Base-by-base conservation (phyloP, 1,139 yeast species). In the Debaryomycetaceae sp. region DNA sequence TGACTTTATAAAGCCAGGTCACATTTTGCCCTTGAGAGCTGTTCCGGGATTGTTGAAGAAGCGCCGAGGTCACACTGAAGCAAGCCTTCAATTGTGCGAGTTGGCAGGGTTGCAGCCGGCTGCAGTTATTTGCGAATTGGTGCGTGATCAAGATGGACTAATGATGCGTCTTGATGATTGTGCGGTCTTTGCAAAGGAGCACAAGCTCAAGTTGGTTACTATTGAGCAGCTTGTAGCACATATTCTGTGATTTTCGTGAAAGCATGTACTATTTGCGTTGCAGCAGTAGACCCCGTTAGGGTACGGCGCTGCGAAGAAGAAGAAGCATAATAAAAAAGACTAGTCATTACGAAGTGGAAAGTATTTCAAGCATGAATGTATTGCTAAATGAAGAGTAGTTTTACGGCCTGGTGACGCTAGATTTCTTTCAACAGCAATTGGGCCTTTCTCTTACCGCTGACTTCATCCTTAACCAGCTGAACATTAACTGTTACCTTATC, bases 21-120 rank as follows among this genome's bases (percentile, higher is more conserved):
- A 92, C 48, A 58, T 90, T 23, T 73, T 90, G 39, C 99, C 99
- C 3, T 65, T 92, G 46, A 69, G 97, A 44, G 97, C 97, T 3
- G 82, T 70, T 14, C 82, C 82, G 16, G 95, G 95, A 1, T 78
- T 94, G 28, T 75, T 90, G 34, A 63, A 73, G 33, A 61, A 63
- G 30, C 79, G 99, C 62, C 66, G 83, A 38, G 98, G 99, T n/a
- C 99, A 92, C 51, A 92, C 99, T 5, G 99, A 92, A 57, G 97
- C 98, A 7, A 87, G 87, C 20, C 94, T 90, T 10, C 95, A 90
- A 48, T 64, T 92, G 40, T 78, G 95, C 49, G 62, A 63, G 44
- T 63, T 87, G 46, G 68, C 90, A 3, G 87, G 86, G 0, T 63
- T 82, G 42, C 72, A 74, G 40, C 94, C 93, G 3, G 97, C 87